phyloP scores from a whole-genome alignment of 257 asterid species.

The Gynochthodes officinalis region DNA sequence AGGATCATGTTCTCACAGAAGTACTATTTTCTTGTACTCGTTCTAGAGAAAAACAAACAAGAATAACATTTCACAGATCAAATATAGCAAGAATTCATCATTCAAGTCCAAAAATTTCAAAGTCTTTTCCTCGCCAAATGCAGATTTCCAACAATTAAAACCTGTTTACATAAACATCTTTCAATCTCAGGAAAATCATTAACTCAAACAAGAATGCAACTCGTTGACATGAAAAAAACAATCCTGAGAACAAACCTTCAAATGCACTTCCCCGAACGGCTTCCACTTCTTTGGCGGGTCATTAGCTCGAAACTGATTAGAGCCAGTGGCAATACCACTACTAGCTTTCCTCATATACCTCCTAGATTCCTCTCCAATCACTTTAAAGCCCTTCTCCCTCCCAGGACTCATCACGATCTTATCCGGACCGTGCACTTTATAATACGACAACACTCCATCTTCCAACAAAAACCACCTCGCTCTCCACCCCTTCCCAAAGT shows the following conservation, averaged over 20 bases:
- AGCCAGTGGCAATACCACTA: conserved; percentile 24
- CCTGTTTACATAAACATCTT: neutral
- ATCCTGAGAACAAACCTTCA: conserved; percentile 52
- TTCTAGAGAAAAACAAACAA: neutral
- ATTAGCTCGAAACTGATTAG: conserved; percentile 24
- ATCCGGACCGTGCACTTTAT: conserved; percentile 94
- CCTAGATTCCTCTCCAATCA: conserved; percentile 89
- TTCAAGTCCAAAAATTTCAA: neutral
- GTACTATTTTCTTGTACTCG: neutral
- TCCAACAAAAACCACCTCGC: conserved; percentile 95
- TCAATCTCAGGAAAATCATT: neutral
- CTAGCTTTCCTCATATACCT: conserved; percentile 78
- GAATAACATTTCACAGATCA: neutral
- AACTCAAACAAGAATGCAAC: neutral
- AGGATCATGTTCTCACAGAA: neutral
- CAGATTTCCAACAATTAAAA: neutral
- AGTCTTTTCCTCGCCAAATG: neutral
- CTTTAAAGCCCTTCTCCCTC: conserved; percentile 70
- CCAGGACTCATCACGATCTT: conserved; percentile 58
- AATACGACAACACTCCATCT: conserved; percentile 94
- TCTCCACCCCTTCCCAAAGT: conserved; percentile 97
- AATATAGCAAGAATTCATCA: neutral
- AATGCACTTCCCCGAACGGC: conserved; percentile 86
- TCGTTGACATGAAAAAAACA: neutral
- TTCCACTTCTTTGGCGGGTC: conserved; percentile 61